These are phyloP conservation scores for Thoreauomyces humboldtii DNA, from an alignment of 192 early-diverging fungal species.

Conservation along the genomic window DNA sequence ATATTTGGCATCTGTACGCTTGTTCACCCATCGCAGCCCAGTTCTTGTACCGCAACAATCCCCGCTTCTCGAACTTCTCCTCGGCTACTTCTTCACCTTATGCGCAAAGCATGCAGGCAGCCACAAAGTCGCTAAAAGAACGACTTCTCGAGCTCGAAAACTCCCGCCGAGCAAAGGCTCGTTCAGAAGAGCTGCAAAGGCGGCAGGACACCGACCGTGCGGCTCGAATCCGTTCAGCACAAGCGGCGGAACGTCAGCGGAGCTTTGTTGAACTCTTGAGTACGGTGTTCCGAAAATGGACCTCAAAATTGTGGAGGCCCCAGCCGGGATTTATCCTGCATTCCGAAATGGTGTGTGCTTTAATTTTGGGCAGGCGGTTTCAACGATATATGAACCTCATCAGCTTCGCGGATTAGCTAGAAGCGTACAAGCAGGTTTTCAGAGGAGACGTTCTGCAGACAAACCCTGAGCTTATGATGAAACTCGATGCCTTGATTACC, in stretches of 20 bases:
- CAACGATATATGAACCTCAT: no score
- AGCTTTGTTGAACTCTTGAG: conserved; percentile 41
- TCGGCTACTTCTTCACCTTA: conserved; percentile 38
- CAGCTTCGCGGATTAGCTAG: conserved; percentile 10
- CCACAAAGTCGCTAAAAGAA: conserved; percentile 35
- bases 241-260: conserved; percentile 33
- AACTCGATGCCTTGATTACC: conserved; percentile 13
- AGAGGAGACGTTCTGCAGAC: conserved; percentile 6
- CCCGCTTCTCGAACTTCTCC: conserved; percentile 44
- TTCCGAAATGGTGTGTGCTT: conserved; percentile 38
- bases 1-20: conserved; percentile 54
- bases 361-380: not conserved
- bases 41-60: conserved; percentile 56
- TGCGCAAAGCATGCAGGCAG: conserved; percentile 30
- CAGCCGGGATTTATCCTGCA: conserved; percentile 32
- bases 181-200: conserved; percentile 40
- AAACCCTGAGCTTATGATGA: conserved; percentile 18
- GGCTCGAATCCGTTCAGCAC: conserved; percentile 26
- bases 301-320: conserved; percentile 36
- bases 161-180: conserved; percentile 29
- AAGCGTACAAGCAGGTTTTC: conserved; percentile 18
- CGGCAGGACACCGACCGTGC: conserved; percentile 42
- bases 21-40: conserved; percentile 46
- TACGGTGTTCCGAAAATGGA: conserved; percentile 46
- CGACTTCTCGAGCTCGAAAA: conserved; percentile 45